Conservation (phyloP, 495 filamentous ascomycete species). For the Ascobolus immersus region DNA sequence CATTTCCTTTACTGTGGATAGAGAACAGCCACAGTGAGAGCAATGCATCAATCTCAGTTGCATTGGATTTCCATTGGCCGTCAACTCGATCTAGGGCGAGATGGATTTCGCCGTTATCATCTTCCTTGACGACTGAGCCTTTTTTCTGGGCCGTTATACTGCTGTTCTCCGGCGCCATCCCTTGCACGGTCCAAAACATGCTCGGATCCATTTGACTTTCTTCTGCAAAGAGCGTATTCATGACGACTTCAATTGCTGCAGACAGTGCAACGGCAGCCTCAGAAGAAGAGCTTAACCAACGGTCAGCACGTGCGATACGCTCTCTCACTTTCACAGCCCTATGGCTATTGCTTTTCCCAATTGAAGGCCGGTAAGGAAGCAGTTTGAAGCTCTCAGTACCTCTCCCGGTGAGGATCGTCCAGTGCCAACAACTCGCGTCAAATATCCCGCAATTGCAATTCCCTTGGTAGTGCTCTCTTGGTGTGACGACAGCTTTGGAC, state of each 20-base stretch:
- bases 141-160: not conserved
- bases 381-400: too few species aligned
- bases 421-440: too few species aligned
- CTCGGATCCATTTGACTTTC: not conserved
- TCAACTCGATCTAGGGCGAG: too few species aligned
- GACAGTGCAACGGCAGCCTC: slow-evolving; percentile 3
- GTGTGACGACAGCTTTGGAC: too few species aligned
- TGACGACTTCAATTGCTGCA: slow-evolving; percentile 5
- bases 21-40: not conserved
- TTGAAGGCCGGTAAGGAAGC: too few species aligned
- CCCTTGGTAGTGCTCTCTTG: too few species aligned
- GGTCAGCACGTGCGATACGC: slow-evolving; percentile 1
- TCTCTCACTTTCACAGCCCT: too few species aligned
- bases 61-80: not conserved
- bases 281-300: slow-evolving; percentile 1
- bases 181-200: not conserved
- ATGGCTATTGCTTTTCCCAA: too few species aligned
- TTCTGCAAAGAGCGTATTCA: slow-evolving; percentile 4
- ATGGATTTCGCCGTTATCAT: too few species aligned
- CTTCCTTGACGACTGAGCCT: too few species aligned
- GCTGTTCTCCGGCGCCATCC: not conserved
- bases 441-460: too few species aligned
- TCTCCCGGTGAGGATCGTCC: too few species aligned
- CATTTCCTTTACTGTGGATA: not conserved
- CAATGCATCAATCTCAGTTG: not conserved